These are phyloP conservation scores for Fusarium tricinctum DNA, from an alignment of 2,329 filamentous ascomycete species.

Conservation along the genomic window DNA sequence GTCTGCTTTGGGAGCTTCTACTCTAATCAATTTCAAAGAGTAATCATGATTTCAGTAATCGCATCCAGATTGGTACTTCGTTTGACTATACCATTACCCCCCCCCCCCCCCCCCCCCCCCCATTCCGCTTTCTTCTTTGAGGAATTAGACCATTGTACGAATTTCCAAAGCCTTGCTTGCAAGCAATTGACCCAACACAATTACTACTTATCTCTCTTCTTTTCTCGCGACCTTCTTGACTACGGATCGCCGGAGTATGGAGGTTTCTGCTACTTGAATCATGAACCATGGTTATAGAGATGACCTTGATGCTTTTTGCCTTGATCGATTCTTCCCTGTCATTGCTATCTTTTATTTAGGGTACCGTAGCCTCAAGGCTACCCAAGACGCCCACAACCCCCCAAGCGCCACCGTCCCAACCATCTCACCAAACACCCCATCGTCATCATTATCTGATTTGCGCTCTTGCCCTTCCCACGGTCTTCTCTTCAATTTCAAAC, in stretches of 20 bases:
- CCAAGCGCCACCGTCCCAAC: background rate
- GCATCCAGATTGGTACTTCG: slow-evolving; percentile 38
- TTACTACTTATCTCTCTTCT: slow-evolving; percentile 11
- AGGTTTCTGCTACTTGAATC: slow-evolving; percentile 43
- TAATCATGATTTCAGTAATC: slow-evolving; percentile 27
- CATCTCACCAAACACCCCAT: slow-evolving; percentile 4
- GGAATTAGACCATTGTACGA: slow-evolving; percentile 35
- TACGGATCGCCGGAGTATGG: slow-evolving; percentile 44
- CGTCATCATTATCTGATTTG: slow-evolving; percentile 15
- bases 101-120: slow-evolving; percentile 27
- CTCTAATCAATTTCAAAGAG: slow-evolving; percentile 9
- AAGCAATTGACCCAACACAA: slow-evolving; percentile 1
- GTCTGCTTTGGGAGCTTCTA: background rate
- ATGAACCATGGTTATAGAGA: slow-evolving; percentile 48
- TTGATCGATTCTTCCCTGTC: slow-evolving; percentile 14
- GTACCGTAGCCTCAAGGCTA: slow-evolving; percentile 10
- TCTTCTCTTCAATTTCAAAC: slow-evolving; percentile 8
- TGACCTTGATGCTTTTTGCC: slow-evolving; percentile 40
- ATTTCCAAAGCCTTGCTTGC: slow-evolving; percentile 22
- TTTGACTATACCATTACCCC: slow-evolving; percentile 37
- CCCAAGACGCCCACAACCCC: slow-evolving; percentile 1
- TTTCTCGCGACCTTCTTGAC: slow-evolving; percentile 30
- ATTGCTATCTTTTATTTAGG: slow-evolving; percentile 14
- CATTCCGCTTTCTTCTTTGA: slow-evolving; percentile 26
- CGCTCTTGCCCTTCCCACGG: background rate